Evolutionary conservation across 2,329 filamentous ascomycete species (phyloP), one percentile per base, ranked within the genome.

Genomic region (Cyphellophora attinorum): DNA sequence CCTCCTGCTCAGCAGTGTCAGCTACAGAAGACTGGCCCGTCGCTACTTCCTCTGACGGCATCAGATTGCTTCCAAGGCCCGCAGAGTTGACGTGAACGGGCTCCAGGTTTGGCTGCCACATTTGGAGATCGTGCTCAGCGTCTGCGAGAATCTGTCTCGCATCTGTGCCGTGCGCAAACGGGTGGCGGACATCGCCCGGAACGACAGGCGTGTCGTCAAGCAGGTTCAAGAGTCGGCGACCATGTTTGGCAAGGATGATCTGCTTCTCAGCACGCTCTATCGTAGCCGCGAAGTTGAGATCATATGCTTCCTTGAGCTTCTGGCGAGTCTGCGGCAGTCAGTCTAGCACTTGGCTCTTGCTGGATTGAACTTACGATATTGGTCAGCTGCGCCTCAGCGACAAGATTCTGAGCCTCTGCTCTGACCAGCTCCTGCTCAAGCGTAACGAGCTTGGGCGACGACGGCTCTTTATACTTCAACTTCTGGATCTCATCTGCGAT

Each of bases 211-310:
- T 80, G 56, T 95, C 89, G 51, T 98, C 91, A 8, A 98, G 74
- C 25, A 93, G 73, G 48, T 81, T 78, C 37, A 98, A 60, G 21
- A 98, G 73, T 28, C 85, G 79, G 35, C 85, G 81, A 13, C 86
- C 89, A 56, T 96, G 88, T 51, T 83, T 84, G 38, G 91, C 89
- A 11, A 98, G 74, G 40, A 98, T 84, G 51, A 89, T 83, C 58
- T 98, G 91, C 66, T 96, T 96, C 67, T 96, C 91, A 15, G 86
- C 86, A 19, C 89, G 82, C 67, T 98, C 91, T 50, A 98, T 93
- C 13, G 86, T 84, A 39, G 88, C 86, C 11, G 82, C 76, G 45
- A 94, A 84, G 57, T 96, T 86, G 40, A 83, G 61, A 47, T 88
- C 84, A 55, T 89, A 96, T 15, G 91, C 85, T 61, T 95, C 85